Evolutionary conservation across 2,329 filamentous ascomycete genomes (phyloP).

Genomic region (Beauveria rudraprayagi): DNA sequence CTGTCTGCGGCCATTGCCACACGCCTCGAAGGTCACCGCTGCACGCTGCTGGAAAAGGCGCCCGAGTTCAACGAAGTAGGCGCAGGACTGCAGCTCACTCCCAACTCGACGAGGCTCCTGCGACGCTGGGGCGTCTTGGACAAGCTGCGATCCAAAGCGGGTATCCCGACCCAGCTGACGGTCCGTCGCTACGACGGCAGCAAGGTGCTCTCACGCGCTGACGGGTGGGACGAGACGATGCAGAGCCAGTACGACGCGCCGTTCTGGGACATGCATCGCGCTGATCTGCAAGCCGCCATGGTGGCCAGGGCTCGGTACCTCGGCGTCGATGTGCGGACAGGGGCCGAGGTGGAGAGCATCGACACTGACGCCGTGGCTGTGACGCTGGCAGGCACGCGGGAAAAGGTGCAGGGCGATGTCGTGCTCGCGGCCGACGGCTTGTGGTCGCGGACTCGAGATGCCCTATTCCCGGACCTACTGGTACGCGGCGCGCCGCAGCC

Average conservation of each 20-base stretch:
- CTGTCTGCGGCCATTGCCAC: not conserved
- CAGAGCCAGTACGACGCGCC: constrained; percentile 46
- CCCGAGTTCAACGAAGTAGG: constrained; percentile 30
- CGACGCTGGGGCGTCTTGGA: constrained; percentile 42
- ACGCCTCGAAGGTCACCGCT: not conserved
- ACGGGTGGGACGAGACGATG: constrained; percentile 41
- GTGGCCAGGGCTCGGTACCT: constrained; percentile 42
- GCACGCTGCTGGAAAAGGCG: not conserved
- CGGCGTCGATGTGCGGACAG: constrained; percentile 42
- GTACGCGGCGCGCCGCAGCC: constrained; percentile 44
- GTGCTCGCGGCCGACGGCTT: constrained; percentile 58
- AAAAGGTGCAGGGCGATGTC: constrained; percentile 37
- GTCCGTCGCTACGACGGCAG: constrained; percentile 47
- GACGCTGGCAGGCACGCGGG: constrained; percentile 27
- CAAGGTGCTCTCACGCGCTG: constrained; percentile 39
- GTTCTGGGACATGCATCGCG: constrained; percentile 53
- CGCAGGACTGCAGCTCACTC: constrained; percentile 45
- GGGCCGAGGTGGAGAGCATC: constrained; percentile 37
- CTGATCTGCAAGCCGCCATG: constrained; percentile 50
- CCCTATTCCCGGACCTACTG: constrained; percentile 36
- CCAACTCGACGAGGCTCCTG: constrained; percentile 41
- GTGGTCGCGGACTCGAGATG: constrained; percentile 47
- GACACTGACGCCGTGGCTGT: constrained; percentile 39
- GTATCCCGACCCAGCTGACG: constrained; percentile 38
- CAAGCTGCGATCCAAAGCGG: constrained; percentile 28